Conservation (phyloP, 2,329 filamentous ascomycete species). For the Stagonosporopsis rhizophila region DNA sequence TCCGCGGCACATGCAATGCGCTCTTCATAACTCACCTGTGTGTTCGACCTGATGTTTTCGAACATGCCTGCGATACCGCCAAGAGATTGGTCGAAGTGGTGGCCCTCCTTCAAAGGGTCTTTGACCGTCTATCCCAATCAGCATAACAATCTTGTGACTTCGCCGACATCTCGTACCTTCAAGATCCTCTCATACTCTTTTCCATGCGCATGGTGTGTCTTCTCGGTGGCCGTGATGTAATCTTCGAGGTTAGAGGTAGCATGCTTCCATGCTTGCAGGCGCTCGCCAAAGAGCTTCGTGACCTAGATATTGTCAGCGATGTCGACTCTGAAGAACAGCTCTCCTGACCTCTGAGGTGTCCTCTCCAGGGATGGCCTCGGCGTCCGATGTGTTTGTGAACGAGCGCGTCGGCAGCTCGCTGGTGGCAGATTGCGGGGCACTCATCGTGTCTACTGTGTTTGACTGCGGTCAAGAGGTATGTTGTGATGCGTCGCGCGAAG, state of each 20-base stretch:
- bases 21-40: slow-evolving; percentile 61
- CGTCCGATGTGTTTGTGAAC: slow-evolving; percentile 47
- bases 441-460: slow-evolving; percentile 30
- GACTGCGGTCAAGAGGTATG: not conserved
- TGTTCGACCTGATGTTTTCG: slow-evolving; percentile 92
- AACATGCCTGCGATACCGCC: slow-evolving; percentile 90
- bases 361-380: slow-evolving; percentile 58
- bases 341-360: slow-evolving; percentile 53
- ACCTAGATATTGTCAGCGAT: slow-evolving; percentile 23
- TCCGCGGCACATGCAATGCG: not conserved
- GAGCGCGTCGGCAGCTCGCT: slow-evolving; percentile 41
- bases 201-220: slow-evolving; percentile 80
- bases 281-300: slow-evolving; percentile 76
- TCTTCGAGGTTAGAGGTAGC: slow-evolving; percentile 90
- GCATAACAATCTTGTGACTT: not conserved
- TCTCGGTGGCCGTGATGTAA: slow-evolving; percentile 85
- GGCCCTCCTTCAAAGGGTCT: slow-evolving; percentile 83
- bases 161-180: slow-evolving; percentile 64
- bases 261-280: slow-evolving; percentile 95
- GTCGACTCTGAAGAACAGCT: not conserved
- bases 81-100: slow-evolving; percentile 91
- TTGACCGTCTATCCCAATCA: slow-evolving; percentile 73
- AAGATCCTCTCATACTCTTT: slow-evolving; percentile 96
- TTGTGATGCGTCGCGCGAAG: not conserved
- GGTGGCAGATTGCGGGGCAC: slow-evolving; percentile 43